These are phyloP conservation scores for Pyrenochaeta sp. DNA, from an alignment of 2,329 filamentous ascomycete species.

Conservation along the genomic window DNA sequence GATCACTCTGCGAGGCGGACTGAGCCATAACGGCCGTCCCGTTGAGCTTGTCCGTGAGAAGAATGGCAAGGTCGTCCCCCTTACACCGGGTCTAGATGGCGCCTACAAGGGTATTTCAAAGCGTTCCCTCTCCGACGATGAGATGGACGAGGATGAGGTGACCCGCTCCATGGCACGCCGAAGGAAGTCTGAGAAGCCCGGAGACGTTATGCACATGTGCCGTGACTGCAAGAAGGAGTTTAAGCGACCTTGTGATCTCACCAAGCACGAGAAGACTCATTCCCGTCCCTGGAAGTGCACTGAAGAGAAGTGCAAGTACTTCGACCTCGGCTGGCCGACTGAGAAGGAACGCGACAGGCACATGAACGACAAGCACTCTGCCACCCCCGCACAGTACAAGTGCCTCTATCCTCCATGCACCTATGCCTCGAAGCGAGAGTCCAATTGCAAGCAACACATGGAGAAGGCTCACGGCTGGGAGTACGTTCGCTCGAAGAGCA, in stretches of 20 bases:
- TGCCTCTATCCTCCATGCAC: conserved; percentile 85
- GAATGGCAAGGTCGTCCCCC: conserved; percentile 79
- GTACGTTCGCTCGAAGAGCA: conserved; percentile 93
- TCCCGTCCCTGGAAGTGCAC: conserved; percentile 95
- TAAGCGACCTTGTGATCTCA: conserved; percentile 95
- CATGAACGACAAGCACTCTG: conserved; percentile 93
- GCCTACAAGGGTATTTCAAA: conserved; percentile 64
- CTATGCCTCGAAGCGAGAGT: conserved; percentile 94
- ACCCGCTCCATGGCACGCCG: conserved; percentile 93
- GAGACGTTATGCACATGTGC: conserved; percentile 84
- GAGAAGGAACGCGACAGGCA: conserved; percentile 98
- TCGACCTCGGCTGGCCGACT: conserved; percentile 89
- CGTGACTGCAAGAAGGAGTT: conserved; percentile 86
- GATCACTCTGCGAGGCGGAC: conserved; percentile 80
- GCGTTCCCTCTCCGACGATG: conserved; percentile 65
- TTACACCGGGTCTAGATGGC: conserved; percentile 65
- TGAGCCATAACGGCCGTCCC: conserved; percentile 81
- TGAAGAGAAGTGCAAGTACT: conserved; percentile 84
- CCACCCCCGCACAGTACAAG: conserved; percentile 79
- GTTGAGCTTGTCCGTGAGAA: conserved; percentile 84
- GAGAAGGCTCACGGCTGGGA: conserved; percentile 92
- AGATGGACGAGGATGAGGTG: conserved; percentile 81
- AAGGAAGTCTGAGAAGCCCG: conserved; percentile 89
- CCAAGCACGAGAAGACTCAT: conserved; percentile 98
- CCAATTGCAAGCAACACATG: conserved; percentile 99